phyloP scores from a whole-genome alignment of 176 grass and related monocot genomes.

The Eragrostis curvula region DNA sequence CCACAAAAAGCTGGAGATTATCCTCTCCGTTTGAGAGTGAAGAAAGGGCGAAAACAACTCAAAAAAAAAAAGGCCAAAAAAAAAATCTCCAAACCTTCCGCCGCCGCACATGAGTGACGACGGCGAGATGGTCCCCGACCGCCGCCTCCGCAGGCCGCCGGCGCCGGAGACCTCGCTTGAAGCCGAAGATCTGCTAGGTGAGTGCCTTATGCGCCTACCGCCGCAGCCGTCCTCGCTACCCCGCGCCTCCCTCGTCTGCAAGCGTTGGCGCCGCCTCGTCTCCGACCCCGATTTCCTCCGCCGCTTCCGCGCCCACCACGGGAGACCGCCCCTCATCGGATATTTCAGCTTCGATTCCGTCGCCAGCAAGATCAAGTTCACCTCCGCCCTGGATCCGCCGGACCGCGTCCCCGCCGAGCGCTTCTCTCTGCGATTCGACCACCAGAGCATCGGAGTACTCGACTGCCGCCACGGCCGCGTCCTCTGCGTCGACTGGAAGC shows the following conservation, averaged over 20 bases:
- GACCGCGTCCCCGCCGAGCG: not conserved
- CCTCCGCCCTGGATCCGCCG: not conserved
- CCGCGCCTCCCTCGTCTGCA: constrained; percentile 12
- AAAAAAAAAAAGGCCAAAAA: too few relatives aligned
- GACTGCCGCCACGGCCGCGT: constrained; percentile 35
- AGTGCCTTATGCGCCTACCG: constrained; percentile 23
- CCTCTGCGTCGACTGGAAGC: not conserved
- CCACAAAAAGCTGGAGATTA: too few relatives aligned
- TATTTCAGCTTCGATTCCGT: not conserved
- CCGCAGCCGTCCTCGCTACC: not conserved
- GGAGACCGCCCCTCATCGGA: constrained; percentile 12
- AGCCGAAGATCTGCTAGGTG: constrained; percentile 7
- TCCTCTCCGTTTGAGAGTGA: too few relatives aligned
- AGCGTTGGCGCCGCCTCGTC: constrained; percentile 8
- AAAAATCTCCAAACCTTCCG: too few relatives aligned
- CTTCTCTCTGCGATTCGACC: constrained; percentile 2
- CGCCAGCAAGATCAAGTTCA: not conserved
- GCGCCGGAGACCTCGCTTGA: not conserved
- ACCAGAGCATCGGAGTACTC: not conserved
- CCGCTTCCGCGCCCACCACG: constrained; percentile 28
- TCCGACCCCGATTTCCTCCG: not conserved
- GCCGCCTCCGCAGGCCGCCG: not conserved
- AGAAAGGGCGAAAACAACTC: too few relatives aligned
- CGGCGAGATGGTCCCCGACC: too few relatives aligned
- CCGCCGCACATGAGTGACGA: too few relatives aligned